Evolutionary conservation across 345 rosid genomes (phyloP), one percentile per base, ranked within the genome.

Genomic region (Geranium rotundifolium): DNA sequence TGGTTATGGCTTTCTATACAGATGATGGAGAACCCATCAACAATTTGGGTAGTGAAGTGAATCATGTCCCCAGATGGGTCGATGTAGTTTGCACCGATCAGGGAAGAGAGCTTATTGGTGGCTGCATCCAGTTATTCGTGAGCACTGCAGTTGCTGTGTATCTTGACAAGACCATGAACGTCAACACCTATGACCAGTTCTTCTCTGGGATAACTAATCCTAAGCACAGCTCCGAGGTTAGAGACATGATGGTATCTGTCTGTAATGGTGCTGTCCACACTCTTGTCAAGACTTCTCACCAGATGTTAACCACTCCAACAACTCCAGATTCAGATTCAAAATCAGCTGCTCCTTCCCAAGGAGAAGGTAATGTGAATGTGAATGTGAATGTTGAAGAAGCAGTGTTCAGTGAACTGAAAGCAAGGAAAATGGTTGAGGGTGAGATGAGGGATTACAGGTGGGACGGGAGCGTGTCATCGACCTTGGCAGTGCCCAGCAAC

Each of bases 121-220:
- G 83, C 67, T 87, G 84, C 62, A 77, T 85, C 71, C 89, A 85
- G 79, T 63, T 80, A 65, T 84, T 89, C 58, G 98, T 84, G 54
- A 82, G 87, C 63, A 74, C 95, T 0, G 88, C 89, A n/a, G 92
- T 92, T 62, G 70, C 93, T 37, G 85, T 87, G 61, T 92, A 78
- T 75, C 84, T 92, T 20, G 98, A 87, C 54, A 87, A 81, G 72
- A 92, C 97, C 12, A 76, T 62, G 69, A 76, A 81, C 10, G 64
- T 83, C 29, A 87, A 87, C 82, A 67, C 80, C 4, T 85, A 71
- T 19, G 85, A 89, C 62, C 85, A 87, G 55, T 63, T 92, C 3
- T 85, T 92, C 63, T 62, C 82, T 0, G 95, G 93, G 56, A 59
- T 89, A 78, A 87, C 93, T 0, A 84, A 89, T 55, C 91, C 97